Evolutionary conservation across 345 rosid species (phyloP), one percentile per base, ranked within the genome.

Genomic region (Cardiospermum halicacabum): DNA sequence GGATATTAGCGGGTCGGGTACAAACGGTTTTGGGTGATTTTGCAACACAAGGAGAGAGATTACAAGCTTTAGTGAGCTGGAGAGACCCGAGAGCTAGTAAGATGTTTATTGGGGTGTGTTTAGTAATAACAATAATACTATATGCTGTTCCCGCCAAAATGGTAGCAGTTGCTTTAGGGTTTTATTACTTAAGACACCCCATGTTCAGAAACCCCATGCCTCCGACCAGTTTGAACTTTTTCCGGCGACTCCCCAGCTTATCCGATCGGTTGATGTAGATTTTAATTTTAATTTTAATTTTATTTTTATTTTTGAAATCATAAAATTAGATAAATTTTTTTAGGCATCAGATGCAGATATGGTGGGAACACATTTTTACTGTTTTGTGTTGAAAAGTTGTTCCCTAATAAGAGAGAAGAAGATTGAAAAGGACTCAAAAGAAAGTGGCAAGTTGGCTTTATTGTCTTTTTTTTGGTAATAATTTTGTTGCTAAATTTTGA

Each of bases 181-280:
- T 94, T 76, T 91, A 91, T 64, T 94, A 82, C 53, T 81, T 94
- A 25, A 76, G 99, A 66, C 99, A 94, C 75, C 99, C 99, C 1
- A 89, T 94, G 97, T 94, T 94, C 60, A 71, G 99, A 60, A 84
- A 87, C 80, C 88, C 96, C 3, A 91, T 91, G 97, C 96, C 99
- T 12, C 80, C 97, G 65, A 78, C 83, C 3, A 84, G 93, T 77
- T 74, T 89, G 69, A 94, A 85, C 84, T 91, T 91, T 70, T 94
- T 91, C 88, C 81, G 95, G 67, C 81, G 99, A 66, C 88, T 94
- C 21, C 99, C 99, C 1, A 88, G 97, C 67, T 73, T 94, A 57
- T 87, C 97, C 2, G 99, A 94, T 66, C 78, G 95, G 70, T 80
- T 91, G 76, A 85, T 94, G 83, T 93, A 87, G 89, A 59, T 37